Conservation (phyloP, 805 yeast genomes). For the Candida wancherniae region DNA sequence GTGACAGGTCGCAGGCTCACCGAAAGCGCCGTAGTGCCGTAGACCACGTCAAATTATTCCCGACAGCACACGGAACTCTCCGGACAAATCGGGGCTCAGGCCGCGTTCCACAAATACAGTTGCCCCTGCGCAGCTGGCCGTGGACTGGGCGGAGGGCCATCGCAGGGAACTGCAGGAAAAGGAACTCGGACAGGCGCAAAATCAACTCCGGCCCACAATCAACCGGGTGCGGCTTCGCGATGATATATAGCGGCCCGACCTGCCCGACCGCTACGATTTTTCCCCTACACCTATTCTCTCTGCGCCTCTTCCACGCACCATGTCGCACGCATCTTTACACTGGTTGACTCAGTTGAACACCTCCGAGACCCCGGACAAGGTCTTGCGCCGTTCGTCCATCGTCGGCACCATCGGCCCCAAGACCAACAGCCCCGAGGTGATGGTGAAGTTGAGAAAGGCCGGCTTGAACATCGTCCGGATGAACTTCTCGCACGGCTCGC, state of each 20-base stretch:
- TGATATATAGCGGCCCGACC: conserved; percentile 8
- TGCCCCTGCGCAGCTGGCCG: too few species aligned
- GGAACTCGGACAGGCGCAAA: too few species aligned
- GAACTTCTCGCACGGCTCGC: conserved; percentile 98
- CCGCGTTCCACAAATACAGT: too few species aligned
- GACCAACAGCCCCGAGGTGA: conserved; percentile 82
- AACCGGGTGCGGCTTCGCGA: conserved; percentile 16
- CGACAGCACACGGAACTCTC: too few species aligned
- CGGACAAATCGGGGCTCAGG: too few species aligned
- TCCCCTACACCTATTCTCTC: conserved; percentile 10
- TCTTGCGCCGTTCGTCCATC: conserved; percentile 89
- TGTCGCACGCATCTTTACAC: conserved; percentile 50
- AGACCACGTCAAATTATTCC: too few species aligned
- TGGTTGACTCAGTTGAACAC: conserved; percentile 83
- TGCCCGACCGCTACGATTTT: conserved; percentile 9
- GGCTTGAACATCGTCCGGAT: conserved; percentile 97
- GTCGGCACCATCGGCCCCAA: conserved; percentile 99
- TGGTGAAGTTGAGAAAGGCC: conserved; percentile 88
- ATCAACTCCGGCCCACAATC: conserved; percentile 25
- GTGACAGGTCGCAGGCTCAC: too few species aligned
- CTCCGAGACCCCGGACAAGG: conserved; percentile 67
- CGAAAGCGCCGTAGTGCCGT: too few species aligned
- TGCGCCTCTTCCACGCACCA: conserved; percentile 9
- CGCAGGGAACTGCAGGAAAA: too few species aligned
- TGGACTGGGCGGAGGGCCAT: too few species aligned